Conservation (phyloP, 2,329 filamentous ascomycete species). For the Ophiobolus disseminans region DNA sequence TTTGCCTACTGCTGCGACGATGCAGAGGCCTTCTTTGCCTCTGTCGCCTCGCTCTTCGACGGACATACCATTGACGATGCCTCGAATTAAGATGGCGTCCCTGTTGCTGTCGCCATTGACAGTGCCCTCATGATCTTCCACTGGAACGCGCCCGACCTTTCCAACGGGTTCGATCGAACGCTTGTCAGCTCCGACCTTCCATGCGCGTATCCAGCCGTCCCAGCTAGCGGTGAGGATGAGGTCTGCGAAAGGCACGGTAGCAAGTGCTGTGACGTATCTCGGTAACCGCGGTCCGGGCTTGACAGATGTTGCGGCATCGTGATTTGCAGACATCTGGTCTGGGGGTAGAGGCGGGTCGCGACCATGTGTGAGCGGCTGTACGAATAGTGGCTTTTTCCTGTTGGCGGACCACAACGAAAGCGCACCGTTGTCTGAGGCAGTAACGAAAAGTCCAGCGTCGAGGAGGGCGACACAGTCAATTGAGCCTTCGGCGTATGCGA, state of each 20-base stretch:
- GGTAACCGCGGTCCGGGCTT: slow-evolving; percentile 65
- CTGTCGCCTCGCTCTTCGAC: slow-evolving; percentile 84
- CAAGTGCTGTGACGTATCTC: slow-evolving; percentile 88
- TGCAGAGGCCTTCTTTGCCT: slow-evolving; percentile 75
- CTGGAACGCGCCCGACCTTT: slow-evolving; percentile 60
- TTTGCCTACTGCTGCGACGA: slow-evolving; percentile 85
- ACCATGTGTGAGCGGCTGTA: slow-evolving; percentile 82
- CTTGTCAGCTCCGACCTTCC: slow-evolving; percentile 79
- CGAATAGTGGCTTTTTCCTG: slow-evolving; percentile 93
- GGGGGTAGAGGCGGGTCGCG: slow-evolving; percentile 74
- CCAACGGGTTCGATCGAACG: slow-evolving; percentile 76
- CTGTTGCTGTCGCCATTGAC: slow-evolving; percentile 18
- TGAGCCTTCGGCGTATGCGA: slow-evolving; percentile 73
- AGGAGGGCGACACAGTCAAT: slow-evolving; percentile 93
- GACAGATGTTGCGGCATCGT: slow-evolving; percentile 62
- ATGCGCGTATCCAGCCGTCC: slow-evolving; percentile 87
- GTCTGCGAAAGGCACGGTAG: slow-evolving; percentile 87
- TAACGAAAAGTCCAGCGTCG: slow-evolving; percentile 87
- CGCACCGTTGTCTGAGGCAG: slow-evolving; percentile 88
- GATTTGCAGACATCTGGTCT: slow-evolving; percentile 71
- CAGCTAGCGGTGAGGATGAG: slow-evolving; percentile 90
- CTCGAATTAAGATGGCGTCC: slow-evolving; percentile 61
- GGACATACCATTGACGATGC: slow-evolving; percentile 86
- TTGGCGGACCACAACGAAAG: slow-evolving; percentile 86
- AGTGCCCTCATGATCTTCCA: slow-evolving; percentile 18